Base-by-base conservation (phyloP, 768 basidiomycete genomes). In the Leucogyrophana mollusca region DNA sequence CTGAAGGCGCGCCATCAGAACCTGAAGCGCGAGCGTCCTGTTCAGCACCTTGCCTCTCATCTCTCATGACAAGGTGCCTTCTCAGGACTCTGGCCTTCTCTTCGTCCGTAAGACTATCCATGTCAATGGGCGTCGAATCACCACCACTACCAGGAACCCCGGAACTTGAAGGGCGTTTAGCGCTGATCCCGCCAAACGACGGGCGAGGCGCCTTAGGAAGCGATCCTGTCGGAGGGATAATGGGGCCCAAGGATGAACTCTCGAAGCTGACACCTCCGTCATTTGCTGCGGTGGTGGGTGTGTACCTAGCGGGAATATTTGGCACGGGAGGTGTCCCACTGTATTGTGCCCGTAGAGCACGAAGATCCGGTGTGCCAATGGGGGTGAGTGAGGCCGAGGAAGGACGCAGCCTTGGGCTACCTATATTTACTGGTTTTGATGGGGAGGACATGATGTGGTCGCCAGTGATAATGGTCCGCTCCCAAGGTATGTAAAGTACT, bases 81-180 rank as follows among this genome's bases (percentile, higher is more conserved):
- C 86, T 72, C 14, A 97, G 67, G 2, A 96, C 80, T 56, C 78
- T 81, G 3, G 84, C 85, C 69, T 92, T 96, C 59, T 94, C 90
- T 52, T 90, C 89, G 17, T 87, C 85, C 0, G 87, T 76, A 21
- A 92, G 67, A 20, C 75, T 79, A 17, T 87, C 85, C 11, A 87
- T 56, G 50, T 75, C 73, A 14, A 45, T 67, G 44, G 53, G 24
- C 33, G 49, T 38, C 56, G 57, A 46, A 53, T 67, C 47, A 61
- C 61, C 11, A 58, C 67, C 45, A 60, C 66, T 58, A 8, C 49
- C 55, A 4, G 68, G 54, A 13, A 50, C 64, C 34, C 37, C 60
- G 54, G 59, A 58, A 50, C 25, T 49, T 40, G 57, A 37, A 9
- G 70, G 65, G 18, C 65, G 63, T 34, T 62, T 61, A n/a, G 73